A percentile compares a stretch with the other conserved stretches of the same genome.
These are phyloP conservation scores for Astragalus membranaceus DNA, from an alignment of 306 rosid species.

Conservation along the genomic window DNA sequence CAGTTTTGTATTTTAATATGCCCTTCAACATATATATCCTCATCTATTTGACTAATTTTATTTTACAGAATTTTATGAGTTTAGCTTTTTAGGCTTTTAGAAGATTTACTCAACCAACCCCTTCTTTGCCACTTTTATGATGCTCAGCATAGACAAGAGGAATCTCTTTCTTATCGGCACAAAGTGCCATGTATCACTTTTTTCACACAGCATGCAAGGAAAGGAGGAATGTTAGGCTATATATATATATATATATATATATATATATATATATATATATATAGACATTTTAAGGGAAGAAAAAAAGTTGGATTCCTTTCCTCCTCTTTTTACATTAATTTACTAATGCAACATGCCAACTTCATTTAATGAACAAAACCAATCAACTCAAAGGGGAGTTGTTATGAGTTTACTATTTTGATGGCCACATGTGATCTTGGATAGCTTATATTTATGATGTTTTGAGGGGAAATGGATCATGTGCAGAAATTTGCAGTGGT, in stretches of 20 bases:
- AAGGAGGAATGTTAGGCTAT: no score
- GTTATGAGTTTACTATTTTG: no score
- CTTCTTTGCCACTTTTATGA: background rate
- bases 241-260: no score
- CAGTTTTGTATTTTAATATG: background rate
- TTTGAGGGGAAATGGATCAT: no score
- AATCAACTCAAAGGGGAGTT: no score
- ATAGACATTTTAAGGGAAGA: background rate
- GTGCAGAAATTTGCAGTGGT: no score
- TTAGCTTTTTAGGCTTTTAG: background rate
- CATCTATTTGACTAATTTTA: background rate
- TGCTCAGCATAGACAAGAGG: constrained; percentile 13
- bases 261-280: background rate
- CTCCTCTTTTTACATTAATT: background rate
- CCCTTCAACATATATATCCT: background rate
- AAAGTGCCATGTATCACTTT: constrained; percentile 31
- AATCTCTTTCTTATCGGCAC: background rate
- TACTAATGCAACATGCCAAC: background rate
- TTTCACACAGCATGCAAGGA: background rate
- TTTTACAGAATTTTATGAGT: background rate
- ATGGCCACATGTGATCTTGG: no score
- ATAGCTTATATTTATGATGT: no score
- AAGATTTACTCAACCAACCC: constrained; percentile 4
- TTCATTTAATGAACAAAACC: background rate
- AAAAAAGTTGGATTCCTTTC: background rate